These are phyloP conservation scores for Chenopodium formosanum DNA, from an alignment of 148 eudicot genomes.

Conservation along the genomic window DNA sequence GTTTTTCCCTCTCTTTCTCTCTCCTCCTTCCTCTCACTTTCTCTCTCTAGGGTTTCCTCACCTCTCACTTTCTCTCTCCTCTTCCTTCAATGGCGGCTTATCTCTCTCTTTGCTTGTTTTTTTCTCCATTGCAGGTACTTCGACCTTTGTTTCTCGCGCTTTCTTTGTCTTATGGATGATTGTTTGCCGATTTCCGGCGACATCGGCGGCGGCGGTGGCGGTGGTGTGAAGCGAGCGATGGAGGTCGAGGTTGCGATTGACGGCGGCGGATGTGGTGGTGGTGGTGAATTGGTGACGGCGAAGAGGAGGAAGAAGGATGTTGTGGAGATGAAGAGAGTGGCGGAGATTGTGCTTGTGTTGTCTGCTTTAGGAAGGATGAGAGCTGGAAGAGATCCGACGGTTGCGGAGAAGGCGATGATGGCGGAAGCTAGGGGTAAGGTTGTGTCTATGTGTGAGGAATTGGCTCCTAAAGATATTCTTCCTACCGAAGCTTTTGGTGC, in stretches of 20 bases:
- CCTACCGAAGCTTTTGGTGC: conserved; percentile 58
- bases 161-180: not conserved
- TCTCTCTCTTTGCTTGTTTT: conserved; percentile 20
- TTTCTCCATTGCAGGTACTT: conserved; percentile 42
- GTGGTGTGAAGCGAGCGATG: not conserved
- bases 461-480: conserved; percentile 78
- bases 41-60: conserved; percentile 56
- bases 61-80: not conserved
- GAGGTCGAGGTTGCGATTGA: not conserved
- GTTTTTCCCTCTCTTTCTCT: conserved; percentile 7
- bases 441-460: conserved; percentile 50
- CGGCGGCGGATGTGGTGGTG: not conserved
- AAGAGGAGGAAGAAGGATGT: conserved; percentile 28
- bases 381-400: conserved; percentile 66
- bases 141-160: conserved; percentile 8
- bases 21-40: conserved; percentile 13
- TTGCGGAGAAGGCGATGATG: conserved; percentile 70
- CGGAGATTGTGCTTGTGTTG: conserved; percentile 78
- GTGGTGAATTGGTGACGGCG: conserved; percentile 13
- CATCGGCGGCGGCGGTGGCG: not conserved
- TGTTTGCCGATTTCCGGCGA: conserved; percentile 13
- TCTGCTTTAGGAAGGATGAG: conserved; percentile 88
- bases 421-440: conserved; percentile 64
- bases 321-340: conserved; percentile 52
- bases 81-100: conserved; percentile 31